Evolutionary conservation across 75 land plant species (phyloP), one percentile per base, ranked within the genome.

Genomic region (Selaginella tamariscina): DNA sequence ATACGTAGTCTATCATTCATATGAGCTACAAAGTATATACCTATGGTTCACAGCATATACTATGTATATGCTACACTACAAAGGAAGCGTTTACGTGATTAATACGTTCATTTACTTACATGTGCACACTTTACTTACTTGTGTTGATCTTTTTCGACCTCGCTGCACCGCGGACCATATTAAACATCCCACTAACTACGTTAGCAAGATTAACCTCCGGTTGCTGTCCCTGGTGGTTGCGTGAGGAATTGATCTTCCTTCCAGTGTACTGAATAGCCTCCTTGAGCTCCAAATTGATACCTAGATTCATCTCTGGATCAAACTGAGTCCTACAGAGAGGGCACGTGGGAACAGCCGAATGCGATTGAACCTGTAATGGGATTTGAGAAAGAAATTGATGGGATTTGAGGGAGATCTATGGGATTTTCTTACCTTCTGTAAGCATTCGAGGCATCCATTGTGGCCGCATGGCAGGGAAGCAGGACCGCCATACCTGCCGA

Each of bases 191-290:
- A 56, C 73, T 68, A 21, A 90, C 62, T 49, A 90, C 85, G 65
- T 82, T 85, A 96, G 91, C 85, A 73, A 87, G 79, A 32, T 80
- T 86, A 77, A 81, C 64, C 65, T 91, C 87, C 27, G 82, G 82
- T 39, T 5, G 11, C 15, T 5, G 49, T 15, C 15, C 11, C 49
- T 39, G 49, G 49, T 39, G 49, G n/a, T 15, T 39, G 49, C 49
- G 5, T 5, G 49, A 5, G 49, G 49, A 39, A 5, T 39, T 39
- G 49, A 39, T 39, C 49, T 39, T 39, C 49, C 49, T 39, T 39
- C 11, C 49, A 28, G 70, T 24, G 28, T 32, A 32, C 32, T 78
- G 81, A 30, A 81, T 31, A 20, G 80, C 75, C 32, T 78, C 82
- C 24, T 80, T 56, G 56, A 81, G 56, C 49, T 81, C 82, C 72